A percentile compares a stretch with the other conserved stretches of the same genome.
phyloP scores from a whole-genome alignment of 768 basidiomycete genomes.

The Phylloporus sp. region DNA sequence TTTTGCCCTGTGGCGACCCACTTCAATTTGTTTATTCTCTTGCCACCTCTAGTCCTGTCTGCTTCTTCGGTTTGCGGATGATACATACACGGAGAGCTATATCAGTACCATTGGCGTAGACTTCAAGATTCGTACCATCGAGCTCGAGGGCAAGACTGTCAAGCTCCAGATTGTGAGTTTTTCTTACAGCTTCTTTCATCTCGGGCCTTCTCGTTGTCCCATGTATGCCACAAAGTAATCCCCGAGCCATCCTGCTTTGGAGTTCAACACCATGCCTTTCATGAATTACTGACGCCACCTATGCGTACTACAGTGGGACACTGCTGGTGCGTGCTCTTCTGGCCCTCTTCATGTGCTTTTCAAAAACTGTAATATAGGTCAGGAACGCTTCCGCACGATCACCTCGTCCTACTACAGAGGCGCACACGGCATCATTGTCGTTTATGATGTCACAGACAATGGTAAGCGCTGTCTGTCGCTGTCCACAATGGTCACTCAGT shows the following conservation, averaged over 20 bases:
- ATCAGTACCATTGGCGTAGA: slow-evolving; percentile 98
- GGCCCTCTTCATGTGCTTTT: not conserved
- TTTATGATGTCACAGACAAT: slow-evolving; percentile 98
- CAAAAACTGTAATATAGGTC: slow-evolving; percentile 49
- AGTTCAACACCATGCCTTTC: not conserved
- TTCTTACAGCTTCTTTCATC: slow-evolving; percentile 2
- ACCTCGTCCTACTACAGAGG: slow-evolving; percentile 99
- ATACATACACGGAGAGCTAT: slow-evolving; percentile 96
- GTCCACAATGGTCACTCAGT: slow-evolving; percentile 5
- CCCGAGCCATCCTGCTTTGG: not conserved
- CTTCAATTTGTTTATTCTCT: slow-evolving; percentile 22
- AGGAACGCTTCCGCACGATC: slow-evolving; percentile 98
- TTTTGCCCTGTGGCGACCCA: slow-evolving; percentile 17
- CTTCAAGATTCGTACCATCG: slow-evolving; percentile 99
- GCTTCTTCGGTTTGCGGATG: slow-evolving; percentile 90
- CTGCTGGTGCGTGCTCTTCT: slow-evolving; percentile 63
- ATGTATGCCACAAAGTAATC: not conserved
- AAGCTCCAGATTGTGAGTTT: slow-evolving; percentile 93
- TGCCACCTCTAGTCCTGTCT: slow-evolving; percentile 73
- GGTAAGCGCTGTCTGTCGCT: slow-evolving; percentile 39
- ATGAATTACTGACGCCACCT: slow-evolving; percentile 12
- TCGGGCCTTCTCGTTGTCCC: not conserved
- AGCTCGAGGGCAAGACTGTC: slow-evolving; percentile 96
- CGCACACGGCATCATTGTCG: slow-evolving; percentile 96
- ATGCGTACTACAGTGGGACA: slow-evolving; percentile 72